Conservation (phyloP, 352 stramenopile species). For the Blastocystis sp. region DNA sequence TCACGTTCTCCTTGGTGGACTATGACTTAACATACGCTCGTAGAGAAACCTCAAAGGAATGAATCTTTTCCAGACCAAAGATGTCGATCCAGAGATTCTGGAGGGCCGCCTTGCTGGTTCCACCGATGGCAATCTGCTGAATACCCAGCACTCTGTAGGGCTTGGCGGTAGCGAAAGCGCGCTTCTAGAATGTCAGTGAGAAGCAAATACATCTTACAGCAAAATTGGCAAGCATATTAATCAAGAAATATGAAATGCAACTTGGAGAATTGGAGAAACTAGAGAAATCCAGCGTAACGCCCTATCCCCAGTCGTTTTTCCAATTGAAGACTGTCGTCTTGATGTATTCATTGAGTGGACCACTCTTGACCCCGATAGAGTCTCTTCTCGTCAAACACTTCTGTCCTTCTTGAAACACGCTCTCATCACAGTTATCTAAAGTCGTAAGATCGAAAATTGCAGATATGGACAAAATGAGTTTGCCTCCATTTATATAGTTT, state of each 20-base stretch:
- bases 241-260: slow-evolving; percentile 1
- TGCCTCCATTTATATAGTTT: not conserved
- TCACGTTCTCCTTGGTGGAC: slow-evolving; percentile 84
- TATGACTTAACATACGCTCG: not conserved
- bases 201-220: not conserved
- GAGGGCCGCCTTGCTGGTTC: slow-evolving; percentile 77
- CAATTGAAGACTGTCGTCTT: too few species aligned
- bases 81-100: slow-evolving; percentile 76
- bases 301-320: not conserved
- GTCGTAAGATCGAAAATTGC: not conserved
- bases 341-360: too few species aligned
- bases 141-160: slow-evolving; percentile 87
- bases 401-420: too few species aligned
- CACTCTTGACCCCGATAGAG: too few species aligned
- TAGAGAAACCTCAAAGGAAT: slow-evolving; percentile 43
- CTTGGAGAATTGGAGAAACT: not conserved
- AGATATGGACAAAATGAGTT: not conserved
- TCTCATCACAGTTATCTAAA: too few species aligned
- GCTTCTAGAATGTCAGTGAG: not conserved
- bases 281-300: not conserved
- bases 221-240: slow-evolving; percentile 51
- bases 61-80: slow-evolving; percentile 69
- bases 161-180: slow-evolving; percentile 61
- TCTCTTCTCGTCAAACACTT: too few species aligned
- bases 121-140: slow-evolving; percentile 92